These are phyloP conservation scores for Pichia paraexigua DNA, from an alignment of 805 yeast genomes.

Conservation along the genomic window DNA sequence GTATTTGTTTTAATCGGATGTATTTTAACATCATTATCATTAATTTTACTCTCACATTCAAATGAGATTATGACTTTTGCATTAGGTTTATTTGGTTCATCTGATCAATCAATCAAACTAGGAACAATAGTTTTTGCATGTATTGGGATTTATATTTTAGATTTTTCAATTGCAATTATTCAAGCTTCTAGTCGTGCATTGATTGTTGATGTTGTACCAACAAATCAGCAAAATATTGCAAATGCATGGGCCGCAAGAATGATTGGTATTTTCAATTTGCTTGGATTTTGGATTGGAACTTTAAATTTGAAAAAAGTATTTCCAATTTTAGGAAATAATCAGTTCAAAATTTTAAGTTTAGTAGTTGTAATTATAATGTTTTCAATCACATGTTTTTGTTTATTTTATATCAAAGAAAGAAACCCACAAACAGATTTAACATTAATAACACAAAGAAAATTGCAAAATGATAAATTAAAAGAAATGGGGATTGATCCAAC, in stretches of 20 bases:
- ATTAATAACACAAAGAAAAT: constrained; percentile 32
- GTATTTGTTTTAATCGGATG: constrained; percentile 54
- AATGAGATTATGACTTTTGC: constrained; percentile 32
- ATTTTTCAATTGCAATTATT: constrained; percentile 50
- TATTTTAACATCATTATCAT: constrained; percentile 36
- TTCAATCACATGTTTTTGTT: constrained; percentile 32
- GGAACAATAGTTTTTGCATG: constrained; percentile 44
- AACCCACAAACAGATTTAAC: constrained; percentile 37
- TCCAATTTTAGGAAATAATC: constrained; percentile 39
- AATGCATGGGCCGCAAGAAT: constrained; percentile 63
- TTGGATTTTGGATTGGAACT: constrained; percentile 49
- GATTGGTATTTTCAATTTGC: constrained; percentile 52
- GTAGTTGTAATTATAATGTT: constrained; percentile 36
- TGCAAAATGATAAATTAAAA: constrained; percentile 25
- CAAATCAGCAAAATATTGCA: constrained; percentile 47
- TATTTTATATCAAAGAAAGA: constrained; percentile 38
- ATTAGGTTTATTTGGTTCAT: constrained; percentile 14
- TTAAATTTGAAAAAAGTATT: constrained; percentile 33
- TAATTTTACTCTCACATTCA: constrained; percentile 40
- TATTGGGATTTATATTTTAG: constrained; percentile 42
- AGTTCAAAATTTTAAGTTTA: constrained; percentile 42
- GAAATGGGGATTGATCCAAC: constrained; percentile 30
- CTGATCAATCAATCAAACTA: constrained; percentile 20
- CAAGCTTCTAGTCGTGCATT: constrained; percentile 56
- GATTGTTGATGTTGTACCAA: constrained; percentile 53